Conservation (phyloP, 106 monocot genomes). For the Alisma plantagoaquatica region DNA sequence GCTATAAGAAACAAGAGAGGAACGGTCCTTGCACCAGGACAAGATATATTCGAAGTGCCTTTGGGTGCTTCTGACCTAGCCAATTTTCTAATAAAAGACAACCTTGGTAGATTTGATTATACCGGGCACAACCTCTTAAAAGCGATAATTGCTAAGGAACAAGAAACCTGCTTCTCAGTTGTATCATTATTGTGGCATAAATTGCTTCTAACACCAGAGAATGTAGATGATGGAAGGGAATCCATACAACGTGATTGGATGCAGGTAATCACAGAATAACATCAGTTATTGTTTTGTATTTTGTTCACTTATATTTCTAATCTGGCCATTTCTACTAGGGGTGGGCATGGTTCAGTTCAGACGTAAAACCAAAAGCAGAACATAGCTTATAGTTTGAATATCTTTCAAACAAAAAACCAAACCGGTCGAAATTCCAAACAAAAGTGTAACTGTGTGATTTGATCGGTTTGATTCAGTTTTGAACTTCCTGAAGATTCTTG, state of each 20-base stretch:
- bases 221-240: conserved; percentile 83
- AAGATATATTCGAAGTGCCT: conserved; percentile 43
- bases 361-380: too few relatives aligned
- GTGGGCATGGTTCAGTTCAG: too few relatives aligned
- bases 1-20: conserved; percentile 19
- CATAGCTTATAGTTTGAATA: too few relatives aligned
- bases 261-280: conserved; percentile 75
- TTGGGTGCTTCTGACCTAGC: conserved; percentile 85
- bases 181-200: conserved; percentile 97
- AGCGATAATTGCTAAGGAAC: conserved; percentile 71
- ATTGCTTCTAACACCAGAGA: conserved; percentile 75
- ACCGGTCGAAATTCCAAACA: too few relatives aligned
- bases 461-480: too few relatives aligned
- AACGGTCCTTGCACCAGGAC: conserved; percentile 29
- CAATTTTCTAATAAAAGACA: conserved; percentile 83
- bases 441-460: too few relatives aligned
- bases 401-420: too few relatives aligned
- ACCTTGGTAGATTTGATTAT: conserved; percentile 51
- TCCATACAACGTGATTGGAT: conserved; percentile 90
- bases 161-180: conserved; percentile 90
- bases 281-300: too few relatives aligned
- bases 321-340: too few relatives aligned
- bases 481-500: too few relatives aligned
- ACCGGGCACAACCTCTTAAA: conserved; percentile 53
- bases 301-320: too few relatives aligned